Evolutionary conservation across 495 filamentous ascomycete genomes (phyloP), one percentile per base, ranked within the genome.

Genomic region (Penicillium canariense): DNA sequence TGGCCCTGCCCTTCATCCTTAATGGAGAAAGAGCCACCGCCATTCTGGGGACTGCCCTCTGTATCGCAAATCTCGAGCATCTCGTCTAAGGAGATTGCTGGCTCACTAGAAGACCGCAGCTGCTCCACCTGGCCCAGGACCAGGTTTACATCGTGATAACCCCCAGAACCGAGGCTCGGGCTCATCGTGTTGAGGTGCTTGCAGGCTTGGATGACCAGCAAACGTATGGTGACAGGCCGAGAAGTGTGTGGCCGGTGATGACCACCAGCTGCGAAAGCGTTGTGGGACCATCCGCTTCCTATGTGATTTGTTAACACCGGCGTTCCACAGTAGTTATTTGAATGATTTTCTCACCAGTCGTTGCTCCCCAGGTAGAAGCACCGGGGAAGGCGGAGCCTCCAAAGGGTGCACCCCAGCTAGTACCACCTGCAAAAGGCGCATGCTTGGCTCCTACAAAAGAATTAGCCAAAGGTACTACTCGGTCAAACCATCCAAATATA

Each of bases 1-100:
- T 71, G 73, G 43, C 67, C 68, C 25, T 73, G 72, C 8, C 69
- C 78, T 36, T 82, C 77, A 35, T 79, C 78, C 44, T 76, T 76
- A 51, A 87, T 76, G 22, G 78, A 80, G 66, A 97, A 96, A 36
- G 78, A 85, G 17, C 94, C 94, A 48, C 94, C 94, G 48, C 94
- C 94, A 58, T 97, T 97, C 44, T 87, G 81, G 0, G 75, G 64
- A 61, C 89, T 95, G 52, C 94, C 94, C 65, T 94, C 87, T 1
- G 92, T 95, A 56, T 97, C 92, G 68, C 88, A 93, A 51, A 96
- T 89, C 43, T 90, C 87, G n/a, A 91, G 77, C 68, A 98, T 77
- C 57, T 96, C 91, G 26, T 82, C 74, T 47, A 88, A 74, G 3
- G 74, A 74, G 53, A 94, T 81, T 0, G 81, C 69, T 2, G 80